These are phyloP conservation scores for Penicillium samsonianum DNA, from an alignment of 495 filamentous ascomycete species.

Conservation along the genomic window DNA sequence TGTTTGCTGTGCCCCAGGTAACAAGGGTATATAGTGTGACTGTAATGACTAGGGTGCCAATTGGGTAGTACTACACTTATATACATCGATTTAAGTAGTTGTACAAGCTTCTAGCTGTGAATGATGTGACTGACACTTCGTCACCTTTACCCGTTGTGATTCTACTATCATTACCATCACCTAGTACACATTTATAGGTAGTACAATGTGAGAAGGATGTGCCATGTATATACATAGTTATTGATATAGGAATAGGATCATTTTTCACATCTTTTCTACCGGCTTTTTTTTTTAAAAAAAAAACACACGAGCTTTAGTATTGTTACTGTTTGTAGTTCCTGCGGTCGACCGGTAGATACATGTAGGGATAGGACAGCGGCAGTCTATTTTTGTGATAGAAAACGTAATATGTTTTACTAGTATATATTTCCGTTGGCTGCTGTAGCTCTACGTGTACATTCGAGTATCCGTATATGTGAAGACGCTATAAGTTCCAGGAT, in stretches of 20 bases:
- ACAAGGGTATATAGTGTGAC: not conserved
- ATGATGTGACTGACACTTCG: not conserved
- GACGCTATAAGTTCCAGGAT: not conserved
- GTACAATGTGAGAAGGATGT: no score
- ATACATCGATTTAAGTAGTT: not conserved
- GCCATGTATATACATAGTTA: not conserved
- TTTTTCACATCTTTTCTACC: not conserved
- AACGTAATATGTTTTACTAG: no score
- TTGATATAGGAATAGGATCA: not conserved
- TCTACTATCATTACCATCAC: no score
- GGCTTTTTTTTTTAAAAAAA: no score
- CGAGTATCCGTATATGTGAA: not conserved
- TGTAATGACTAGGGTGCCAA: not conserved
- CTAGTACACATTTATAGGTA: no score
- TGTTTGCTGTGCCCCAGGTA: not conserved
- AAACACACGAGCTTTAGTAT: no score
- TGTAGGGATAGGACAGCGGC: not conserved
- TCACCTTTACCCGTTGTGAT: no score
- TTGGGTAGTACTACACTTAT: not conserved
- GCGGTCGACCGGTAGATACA: not conserved
- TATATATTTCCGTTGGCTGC: not conserved
- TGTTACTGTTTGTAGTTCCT: not conserved
- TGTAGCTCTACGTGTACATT: not conserved
- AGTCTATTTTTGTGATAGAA: no score
- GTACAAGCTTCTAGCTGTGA: not conserved